Percentiles rank a stretch among this genome's conserved stretches.
Evolutionary conservation across 148 eudicot species (phyloP).

Genomic region (Oxyria digyna): DNA sequence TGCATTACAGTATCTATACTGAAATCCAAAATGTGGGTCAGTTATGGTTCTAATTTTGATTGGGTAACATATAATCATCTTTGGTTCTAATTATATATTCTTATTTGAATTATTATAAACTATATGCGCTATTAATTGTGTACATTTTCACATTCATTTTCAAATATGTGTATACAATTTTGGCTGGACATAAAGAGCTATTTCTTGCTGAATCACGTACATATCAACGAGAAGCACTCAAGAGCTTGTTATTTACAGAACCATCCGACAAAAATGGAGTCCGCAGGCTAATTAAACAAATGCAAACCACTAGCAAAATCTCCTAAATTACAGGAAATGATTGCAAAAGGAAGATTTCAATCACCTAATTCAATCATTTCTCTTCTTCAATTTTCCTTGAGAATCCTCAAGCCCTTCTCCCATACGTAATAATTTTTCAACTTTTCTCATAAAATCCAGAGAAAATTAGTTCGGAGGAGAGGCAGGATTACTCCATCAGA

Average conservation of each 20-base stretch:
- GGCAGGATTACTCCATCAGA: neutral
- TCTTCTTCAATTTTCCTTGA: neutral
- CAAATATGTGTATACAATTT: no score
- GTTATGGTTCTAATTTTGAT: no score
- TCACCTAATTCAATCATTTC: constrained; percentile 3
- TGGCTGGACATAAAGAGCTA: no score
- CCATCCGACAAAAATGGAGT: constrained; percentile 5
- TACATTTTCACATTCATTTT: no score
- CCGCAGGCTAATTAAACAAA: neutral
- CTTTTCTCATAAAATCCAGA: neutral
- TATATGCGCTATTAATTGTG: no score
- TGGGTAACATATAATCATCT: no score
- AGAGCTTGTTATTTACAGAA: neutral
- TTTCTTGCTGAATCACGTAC: no score
- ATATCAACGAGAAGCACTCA: neutral
- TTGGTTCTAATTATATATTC: no score
- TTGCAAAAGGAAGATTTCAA: constrained; percentile 2
- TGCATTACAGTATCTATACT: no score
- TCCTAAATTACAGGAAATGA: neutral
- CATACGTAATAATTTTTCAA: neutral
- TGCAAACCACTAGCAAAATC: constrained; percentile 2
- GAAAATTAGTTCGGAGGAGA: neutral
- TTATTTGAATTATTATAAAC: no score
- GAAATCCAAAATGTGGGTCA: no score
- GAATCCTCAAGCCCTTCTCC: neutral